These are phyloP conservation scores for carrot (Daucus carota) DNA, from an alignment of 129 eudicot genomes.

Conservation along the genomic window DNA sequence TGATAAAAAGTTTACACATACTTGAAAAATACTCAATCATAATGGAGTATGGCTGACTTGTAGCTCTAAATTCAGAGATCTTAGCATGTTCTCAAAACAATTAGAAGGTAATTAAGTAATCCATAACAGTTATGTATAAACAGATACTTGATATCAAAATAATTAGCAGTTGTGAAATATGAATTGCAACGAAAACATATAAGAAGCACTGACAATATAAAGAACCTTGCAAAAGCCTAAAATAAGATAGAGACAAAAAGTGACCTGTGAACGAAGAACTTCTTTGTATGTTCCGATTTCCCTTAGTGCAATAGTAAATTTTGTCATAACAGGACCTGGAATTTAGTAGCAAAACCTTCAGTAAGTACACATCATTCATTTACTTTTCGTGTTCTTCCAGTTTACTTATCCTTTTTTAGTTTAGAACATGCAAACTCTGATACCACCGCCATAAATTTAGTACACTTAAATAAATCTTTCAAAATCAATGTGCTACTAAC, in stretches of 20 bases:
- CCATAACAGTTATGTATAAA: neutral
- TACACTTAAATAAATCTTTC: neutral
- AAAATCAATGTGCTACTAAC: neutral
- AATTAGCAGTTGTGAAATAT: neutral
- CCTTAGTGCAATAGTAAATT: slow-evolving; percentile 92
- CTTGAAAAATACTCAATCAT: neutral
- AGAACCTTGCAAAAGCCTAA: neutral
- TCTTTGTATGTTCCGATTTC: slow-evolving; percentile 98
- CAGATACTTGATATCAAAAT: neutral
- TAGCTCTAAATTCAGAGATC: neutral
- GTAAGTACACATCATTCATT: neutral
- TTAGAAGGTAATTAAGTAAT: neutral
- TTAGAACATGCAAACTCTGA: neutral
- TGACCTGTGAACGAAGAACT: slow-evolving; percentile 98
- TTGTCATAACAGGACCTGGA: slow-evolving; percentile 98
- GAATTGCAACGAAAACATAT: neutral
- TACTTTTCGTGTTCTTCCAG: neutral
- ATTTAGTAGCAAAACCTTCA: slow-evolving; percentile 17
- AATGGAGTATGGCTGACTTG: neutral
- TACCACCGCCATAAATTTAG: neutral
- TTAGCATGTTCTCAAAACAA: neutral
- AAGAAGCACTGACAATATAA: neutral
- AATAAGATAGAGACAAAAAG: neutral
- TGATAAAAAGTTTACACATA: neutral
- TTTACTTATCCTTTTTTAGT: neutral